These are phyloP conservation scores for Aspergillus caelatus DNA, from an alignment of 2,329 filamentous ascomycete genomes.

Conservation along the genomic window DNA sequence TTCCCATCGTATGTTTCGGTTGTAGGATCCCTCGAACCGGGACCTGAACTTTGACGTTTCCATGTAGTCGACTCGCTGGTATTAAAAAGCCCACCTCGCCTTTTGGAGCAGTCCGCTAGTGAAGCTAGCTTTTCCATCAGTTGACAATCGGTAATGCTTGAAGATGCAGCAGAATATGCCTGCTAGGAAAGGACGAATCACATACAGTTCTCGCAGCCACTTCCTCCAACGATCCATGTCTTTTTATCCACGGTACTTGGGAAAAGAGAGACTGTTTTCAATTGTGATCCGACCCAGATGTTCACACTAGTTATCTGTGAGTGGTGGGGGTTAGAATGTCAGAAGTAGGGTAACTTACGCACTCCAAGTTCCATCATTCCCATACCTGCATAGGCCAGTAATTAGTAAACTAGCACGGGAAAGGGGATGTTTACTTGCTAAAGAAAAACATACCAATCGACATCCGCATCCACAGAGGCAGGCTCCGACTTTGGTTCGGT, in stretches of 20 bases:
- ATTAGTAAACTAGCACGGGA: neutral
- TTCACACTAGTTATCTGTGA: neutral
- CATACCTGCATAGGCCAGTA: neutral
- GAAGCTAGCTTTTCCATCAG: neutral
- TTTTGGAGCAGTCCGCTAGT: neutral
- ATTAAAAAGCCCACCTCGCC: neutral
- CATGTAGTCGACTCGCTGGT: neutral
- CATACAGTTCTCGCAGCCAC: neutral
- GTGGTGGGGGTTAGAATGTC: neutral
- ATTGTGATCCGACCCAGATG: neutral
- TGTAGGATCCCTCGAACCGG: neutral
- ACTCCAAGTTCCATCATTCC: conserved; percentile 3
- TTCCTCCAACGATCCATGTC: neutral
- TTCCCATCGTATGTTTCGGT: neutral
- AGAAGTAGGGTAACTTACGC: neutral
- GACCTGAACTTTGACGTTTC: neutral
- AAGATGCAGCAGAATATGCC: too few species aligned
- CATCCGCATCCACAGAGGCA: neutral
- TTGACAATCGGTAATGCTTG: neutral
- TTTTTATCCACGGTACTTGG: neutral
- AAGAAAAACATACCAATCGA: neutral
- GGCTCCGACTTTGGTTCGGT: neutral
- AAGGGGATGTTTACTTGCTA: accelerated
- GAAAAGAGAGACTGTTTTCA: neutral
- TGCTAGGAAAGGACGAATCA: neutral